Evolutionary conservation across 345 rosid species (phyloP).

Genomic region (Angophora floribunda): DNA sequence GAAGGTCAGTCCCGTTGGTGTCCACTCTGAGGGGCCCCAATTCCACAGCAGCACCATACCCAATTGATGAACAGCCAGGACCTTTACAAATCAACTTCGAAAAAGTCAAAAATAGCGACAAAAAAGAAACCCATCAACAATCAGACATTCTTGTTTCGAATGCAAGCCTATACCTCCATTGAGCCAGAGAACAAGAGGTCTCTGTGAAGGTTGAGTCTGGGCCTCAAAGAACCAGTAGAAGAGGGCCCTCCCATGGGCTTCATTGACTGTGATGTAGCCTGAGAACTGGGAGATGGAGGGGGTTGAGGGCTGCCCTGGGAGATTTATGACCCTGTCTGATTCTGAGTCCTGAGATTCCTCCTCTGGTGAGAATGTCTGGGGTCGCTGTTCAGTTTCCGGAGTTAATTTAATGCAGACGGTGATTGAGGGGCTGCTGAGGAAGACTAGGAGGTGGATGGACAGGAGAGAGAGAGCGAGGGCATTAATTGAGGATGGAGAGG

Average conservation of each 20-base stretch:
- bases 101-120: not conserved
- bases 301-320: slow-evolving; percentile 44
- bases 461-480: not conserved
- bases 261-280: slow-evolving; percentile 50
- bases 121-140: not conserved
- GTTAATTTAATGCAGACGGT: slow-evolving; percentile 3
- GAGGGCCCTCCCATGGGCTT: slow-evolving; percentile 46
- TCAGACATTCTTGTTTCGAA: not conserved
- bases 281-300: slow-evolving; percentile 48
- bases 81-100: slow-evolving; percentile 12
- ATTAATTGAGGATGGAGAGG: not conserved
- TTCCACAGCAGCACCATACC: slow-evolving; percentile 58
- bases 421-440: not conserved
- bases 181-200: slow-evolving; percentile 62
- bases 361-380: not conserved
- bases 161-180: slow-evolving; percentile 14
- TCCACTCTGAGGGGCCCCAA: slow-evolving; percentile 46
- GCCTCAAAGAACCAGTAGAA: slow-evolving; percentile 77
- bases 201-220: slow-evolving; percentile 30
- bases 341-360: not conserved
- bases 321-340: slow-evolving; percentile 27
- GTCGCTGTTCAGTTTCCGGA: not conserved
- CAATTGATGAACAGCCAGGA: slow-evolving; percentile 66
- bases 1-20: slow-evolving; percentile 32
- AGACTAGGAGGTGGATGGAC: not conserved